phyloP scores from a whole-genome alignment of 2,329 filamentous ascomycete species.

The Phialophora expanda region DNA sequence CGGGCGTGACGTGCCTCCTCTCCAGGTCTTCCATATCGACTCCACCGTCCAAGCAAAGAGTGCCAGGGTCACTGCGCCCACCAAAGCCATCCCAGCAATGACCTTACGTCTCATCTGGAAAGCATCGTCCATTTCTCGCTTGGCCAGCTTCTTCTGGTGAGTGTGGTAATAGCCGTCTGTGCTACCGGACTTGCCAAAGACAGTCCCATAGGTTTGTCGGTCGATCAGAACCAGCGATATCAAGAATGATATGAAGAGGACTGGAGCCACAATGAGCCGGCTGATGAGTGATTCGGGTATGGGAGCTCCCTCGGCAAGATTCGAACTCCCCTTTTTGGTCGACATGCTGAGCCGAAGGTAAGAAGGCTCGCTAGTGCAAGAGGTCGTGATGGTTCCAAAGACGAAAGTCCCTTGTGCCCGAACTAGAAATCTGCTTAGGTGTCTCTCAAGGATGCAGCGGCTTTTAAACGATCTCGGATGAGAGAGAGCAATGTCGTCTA shows the following conservation, averaged over 20 bases:
- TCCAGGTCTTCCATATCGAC: slow-evolving; percentile 32
- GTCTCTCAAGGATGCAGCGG: background rate
- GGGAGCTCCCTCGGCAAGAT: slow-evolving; percentile 12
- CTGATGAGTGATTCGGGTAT: slow-evolving; percentile 34
- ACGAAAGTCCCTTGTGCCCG: background rate
- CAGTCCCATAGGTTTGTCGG: slow-evolving; percentile 60
- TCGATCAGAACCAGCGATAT: slow-evolving; percentile 69
- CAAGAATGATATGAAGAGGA: slow-evolving; percentile 69
- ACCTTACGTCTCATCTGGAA: slow-evolving; percentile 64
- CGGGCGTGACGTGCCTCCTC: background rate
- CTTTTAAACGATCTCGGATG: background rate
- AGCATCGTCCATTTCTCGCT: slow-evolving; percentile 67
- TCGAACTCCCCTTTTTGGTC: slow-evolving; percentile 14
- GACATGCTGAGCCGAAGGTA: slow-evolving; percentile 20
- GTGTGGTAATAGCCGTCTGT: slow-evolving; percentile 58
- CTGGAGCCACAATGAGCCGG: slow-evolving; percentile 62
- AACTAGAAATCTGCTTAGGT: background rate
- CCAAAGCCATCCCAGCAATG: slow-evolving; percentile 56
- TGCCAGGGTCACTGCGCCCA: slow-evolving; percentile 43
- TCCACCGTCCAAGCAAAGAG: slow-evolving; percentile 38
- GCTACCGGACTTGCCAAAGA: slow-evolving; percentile 40
- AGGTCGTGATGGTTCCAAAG: background rate
- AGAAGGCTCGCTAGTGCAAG: background rate
- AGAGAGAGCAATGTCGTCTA: background rate
- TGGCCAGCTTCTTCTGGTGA: slow-evolving; percentile 65